Evolutionary conservation across 1,284 basidiomycete species (phyloP).

Genomic region (Cutaneotrichosporon cutaneum): DNA sequence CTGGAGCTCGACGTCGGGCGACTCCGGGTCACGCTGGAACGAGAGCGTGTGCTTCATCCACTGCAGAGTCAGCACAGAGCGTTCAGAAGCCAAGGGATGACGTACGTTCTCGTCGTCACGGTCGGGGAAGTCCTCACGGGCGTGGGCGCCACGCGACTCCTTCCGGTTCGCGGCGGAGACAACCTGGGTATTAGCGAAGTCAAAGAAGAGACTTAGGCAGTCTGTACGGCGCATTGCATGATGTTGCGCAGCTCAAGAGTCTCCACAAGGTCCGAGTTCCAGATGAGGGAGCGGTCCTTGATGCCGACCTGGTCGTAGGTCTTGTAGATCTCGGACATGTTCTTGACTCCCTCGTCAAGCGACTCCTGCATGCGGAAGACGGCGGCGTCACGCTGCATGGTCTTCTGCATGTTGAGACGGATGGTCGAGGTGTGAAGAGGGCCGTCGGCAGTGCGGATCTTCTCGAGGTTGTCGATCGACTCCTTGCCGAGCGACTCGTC

Average conservation of each 20-base stretch:
- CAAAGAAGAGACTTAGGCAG: conserved; percentile 45
- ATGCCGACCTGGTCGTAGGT: conserved; percentile 88
- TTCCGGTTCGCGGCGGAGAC: conserved; percentile 91
- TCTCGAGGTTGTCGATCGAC: conserved; percentile 86
- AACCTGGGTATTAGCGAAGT: conserved; percentile 54
- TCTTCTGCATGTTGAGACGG: conserved; percentile 95
- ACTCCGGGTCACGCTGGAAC: conserved; percentile 70
- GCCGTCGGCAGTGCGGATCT: conserved; percentile 79
- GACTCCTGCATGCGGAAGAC: conserved; percentile 89
- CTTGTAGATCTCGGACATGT: conserved; percentile 81
- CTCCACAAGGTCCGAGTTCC: conserved; percentile 98
- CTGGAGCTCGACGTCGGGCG: conserved; percentile 80
- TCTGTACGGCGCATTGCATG: conserved; percentile 92
- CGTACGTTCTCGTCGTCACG: conserved; percentile 54
- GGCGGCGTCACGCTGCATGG: conserved; percentile 92
- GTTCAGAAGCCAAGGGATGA: too few relatives aligned
- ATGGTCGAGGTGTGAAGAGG: conserved; percentile 84
- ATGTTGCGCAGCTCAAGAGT: conserved; percentile 96
- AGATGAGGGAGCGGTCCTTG: conserved; percentile 98
- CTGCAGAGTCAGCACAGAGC: not conserved
- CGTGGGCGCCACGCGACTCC: conserved; percentile 48
- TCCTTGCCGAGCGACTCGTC: conserved; percentile 82
- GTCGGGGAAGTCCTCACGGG: conserved; percentile 75
- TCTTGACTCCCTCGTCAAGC: conserved; percentile 87
- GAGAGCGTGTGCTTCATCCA: conserved; percentile 96